These are phyloP conservation scores for Hirsutella minnesotensis DNA, from an alignment of 2,329 filamentous ascomycete species.

Conservation along the genomic window DNA sequence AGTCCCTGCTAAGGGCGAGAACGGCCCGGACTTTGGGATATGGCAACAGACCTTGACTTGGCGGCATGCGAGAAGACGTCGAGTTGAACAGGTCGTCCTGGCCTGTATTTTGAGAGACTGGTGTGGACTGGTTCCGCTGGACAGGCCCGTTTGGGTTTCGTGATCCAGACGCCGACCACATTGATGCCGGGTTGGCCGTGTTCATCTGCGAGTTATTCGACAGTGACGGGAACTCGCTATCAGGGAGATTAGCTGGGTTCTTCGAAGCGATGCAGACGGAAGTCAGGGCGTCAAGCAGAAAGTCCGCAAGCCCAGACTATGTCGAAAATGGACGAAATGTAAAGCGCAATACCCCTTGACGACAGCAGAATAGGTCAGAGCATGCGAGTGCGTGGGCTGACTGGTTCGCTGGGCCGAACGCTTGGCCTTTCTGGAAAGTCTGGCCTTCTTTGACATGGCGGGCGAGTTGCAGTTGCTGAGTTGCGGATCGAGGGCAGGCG, in stretches of 20 bases:
- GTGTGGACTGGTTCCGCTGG: conserved; percentile 39
- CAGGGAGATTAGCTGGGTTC: background rate
- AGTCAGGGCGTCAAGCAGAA: no score
- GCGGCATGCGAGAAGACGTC: conserved; percentile 26
- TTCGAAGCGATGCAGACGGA: background rate
- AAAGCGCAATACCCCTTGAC: conserved; percentile 16
- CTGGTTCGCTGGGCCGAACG: conserved; percentile 2
- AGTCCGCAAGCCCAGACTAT: no score
- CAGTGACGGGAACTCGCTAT: conserved; percentile 54
- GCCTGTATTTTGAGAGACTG: conserved; percentile 37
- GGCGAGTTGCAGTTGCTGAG: background rate
- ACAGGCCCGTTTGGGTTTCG: conserved; percentile 36
- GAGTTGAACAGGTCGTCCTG: conserved; percentile 34
- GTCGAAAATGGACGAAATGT: background rate
- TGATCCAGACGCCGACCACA: conserved; percentile 41
- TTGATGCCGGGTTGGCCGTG: conserved; percentile 33
- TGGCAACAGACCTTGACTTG: conserved; percentile 37
- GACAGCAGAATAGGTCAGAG: conserved; percentile 17
- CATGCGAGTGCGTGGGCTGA: conserved; percentile 1
- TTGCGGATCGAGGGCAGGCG: background rate
- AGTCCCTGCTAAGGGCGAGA: no score
- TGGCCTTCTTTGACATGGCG: conserved; percentile 7
- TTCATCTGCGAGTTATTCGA: conserved; percentile 47
- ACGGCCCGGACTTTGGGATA: no score
- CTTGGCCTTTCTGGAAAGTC: conserved; percentile 6